Evolutionary conservation across 2,329 filamentous ascomycete species (phyloP).

Genomic region (Thyridium curvatum): DNA sequence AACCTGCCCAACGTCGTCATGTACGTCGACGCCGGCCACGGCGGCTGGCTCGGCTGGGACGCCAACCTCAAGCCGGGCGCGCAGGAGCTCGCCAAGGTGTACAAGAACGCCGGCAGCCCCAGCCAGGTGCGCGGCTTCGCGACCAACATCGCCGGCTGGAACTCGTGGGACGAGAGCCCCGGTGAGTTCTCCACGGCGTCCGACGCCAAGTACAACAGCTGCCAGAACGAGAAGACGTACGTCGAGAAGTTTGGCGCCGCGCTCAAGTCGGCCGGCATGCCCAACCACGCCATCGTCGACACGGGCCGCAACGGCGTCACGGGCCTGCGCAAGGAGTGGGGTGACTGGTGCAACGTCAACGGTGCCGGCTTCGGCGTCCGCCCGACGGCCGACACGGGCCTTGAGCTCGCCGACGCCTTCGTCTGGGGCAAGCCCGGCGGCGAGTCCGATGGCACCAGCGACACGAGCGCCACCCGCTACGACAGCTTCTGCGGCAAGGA

Average conservation of each 20-base stretch:
- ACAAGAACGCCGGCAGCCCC: slow-evolving; percentile 28
- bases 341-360: slow-evolving; percentile 46
- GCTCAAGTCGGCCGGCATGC: slow-evolving; percentile 30
- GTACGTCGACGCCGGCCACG: slow-evolving; percentile 60
- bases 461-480: slow-evolving; percentile 24
- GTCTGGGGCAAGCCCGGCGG: slow-evolving; percentile 63
- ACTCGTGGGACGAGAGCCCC: slow-evolving; percentile 27
- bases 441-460: slow-evolving; percentile 38
- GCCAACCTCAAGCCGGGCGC: slow-evolving; percentile 42
- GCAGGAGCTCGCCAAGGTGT: slow-evolving; percentile 29
- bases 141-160: slow-evolving; percentile 34
- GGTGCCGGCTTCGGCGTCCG: slow-evolving; percentile 55
- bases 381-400: slow-evolving; percentile 50
- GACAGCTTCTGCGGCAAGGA: slow-evolving; percentile 30
- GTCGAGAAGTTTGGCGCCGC: slow-evolving; percentile 30
- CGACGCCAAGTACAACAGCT: slow-evolving; percentile 32
- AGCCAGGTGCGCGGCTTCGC: slow-evolving; percentile 29
- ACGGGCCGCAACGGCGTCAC: slow-evolving; percentile 32
- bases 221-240: slow-evolving; percentile 35
- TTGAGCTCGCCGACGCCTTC: slow-evolving; percentile 52
- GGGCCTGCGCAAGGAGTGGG: slow-evolving; percentile 36
- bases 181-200: slow-evolving; percentile 34
- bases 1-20: slow-evolving; percentile 56
- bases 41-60: slow-evolving; percentile 58
- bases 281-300: slow-evolving; percentile 35